Evolutionary conservation across 2,329 filamentous ascomycete genomes (phyloP).

Genomic region (Colletotrichum magnum): DNA sequence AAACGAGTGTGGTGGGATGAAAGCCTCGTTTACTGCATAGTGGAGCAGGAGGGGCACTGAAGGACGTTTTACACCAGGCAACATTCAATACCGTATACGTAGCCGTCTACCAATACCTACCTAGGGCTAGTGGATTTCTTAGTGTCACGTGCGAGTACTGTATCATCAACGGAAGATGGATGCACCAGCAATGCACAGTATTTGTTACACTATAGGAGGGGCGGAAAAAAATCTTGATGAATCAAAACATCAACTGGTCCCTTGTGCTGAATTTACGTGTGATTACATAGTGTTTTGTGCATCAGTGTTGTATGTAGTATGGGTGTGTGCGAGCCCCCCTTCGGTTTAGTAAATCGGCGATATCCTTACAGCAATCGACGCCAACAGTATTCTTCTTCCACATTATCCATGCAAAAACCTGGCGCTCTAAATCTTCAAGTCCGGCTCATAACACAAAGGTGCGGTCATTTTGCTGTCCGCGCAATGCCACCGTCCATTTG

Average conservation of each 20-base stretch:
- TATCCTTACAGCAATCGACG: slow-evolving; percentile 33
- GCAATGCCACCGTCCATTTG: slow-evolving; percentile 7
- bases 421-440: slow-evolving; percentile 20
- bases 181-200: too few species aligned
- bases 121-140: too few species aligned
- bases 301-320: too few species aligned
- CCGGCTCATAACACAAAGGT: slow-evolving; percentile 16
- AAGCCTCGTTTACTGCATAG: slow-evolving; percentile 29
- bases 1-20: not conserved
- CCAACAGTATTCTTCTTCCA: slow-evolving; percentile 32
- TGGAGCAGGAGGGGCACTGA: slow-evolving; percentile 10
- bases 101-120: too few species aligned
- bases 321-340: not conserved
- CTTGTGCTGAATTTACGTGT: not conserved
- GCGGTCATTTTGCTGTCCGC: slow-evolving; percentile 10
- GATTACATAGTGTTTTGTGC: not conserved
- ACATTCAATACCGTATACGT: not conserved
- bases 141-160: too few species aligned
- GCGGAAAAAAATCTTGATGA: too few species aligned
- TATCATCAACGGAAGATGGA: too few species aligned
- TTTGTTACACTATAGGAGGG: too few species aligned
- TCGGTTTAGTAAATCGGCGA: slow-evolving; percentile 25
- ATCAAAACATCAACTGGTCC: too few species aligned
- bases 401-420: slow-evolving; percentile 36
- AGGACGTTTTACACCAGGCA: not conserved